These are phyloP conservation scores for Diutina neorugosa DNA, from an alignment of 1,139 yeast genomes.

Conservation along the genomic window DNA sequence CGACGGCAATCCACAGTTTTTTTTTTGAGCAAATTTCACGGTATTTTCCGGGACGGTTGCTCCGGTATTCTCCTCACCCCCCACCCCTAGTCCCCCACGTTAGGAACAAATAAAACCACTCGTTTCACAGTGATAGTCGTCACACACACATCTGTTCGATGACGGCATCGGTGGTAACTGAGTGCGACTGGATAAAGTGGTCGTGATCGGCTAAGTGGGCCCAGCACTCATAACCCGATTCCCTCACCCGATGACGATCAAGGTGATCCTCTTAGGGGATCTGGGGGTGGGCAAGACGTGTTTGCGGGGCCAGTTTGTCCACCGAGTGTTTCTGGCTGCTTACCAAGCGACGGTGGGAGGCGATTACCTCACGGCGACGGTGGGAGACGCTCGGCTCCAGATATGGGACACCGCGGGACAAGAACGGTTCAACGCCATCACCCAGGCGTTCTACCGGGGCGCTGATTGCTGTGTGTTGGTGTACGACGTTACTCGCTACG, in stretches of 20 bases:
- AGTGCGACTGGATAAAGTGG: too few relatives aligned
- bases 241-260: slow-evolving; percentile 15
- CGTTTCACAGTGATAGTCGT: too few relatives aligned
- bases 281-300: slow-evolving; percentile 57
- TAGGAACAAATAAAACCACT: too few relatives aligned
- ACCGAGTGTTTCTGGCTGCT: slow-evolving; percentile 44
- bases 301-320: slow-evolving; percentile 44
- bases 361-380: slow-evolving; percentile 73
- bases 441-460: slow-evolving; percentile 95
- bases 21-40: too few relatives aligned
- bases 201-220: too few relatives aligned
- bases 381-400: slow-evolving; percentile 40
- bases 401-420: slow-evolving; percentile 99
- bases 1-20: too few relatives aligned
- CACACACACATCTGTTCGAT: too few relatives aligned
- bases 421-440: slow-evolving; percentile 91
- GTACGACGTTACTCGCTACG: slow-evolving; percentile 73
- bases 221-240: not conserved
- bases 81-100: too few relatives aligned
- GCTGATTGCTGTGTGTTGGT: slow-evolving; percentile 97
- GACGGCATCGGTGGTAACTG: too few relatives aligned
- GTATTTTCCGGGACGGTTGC: too few relatives aligned
- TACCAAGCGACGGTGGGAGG: slow-evolving; percentile 76
- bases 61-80: too few relatives aligned
- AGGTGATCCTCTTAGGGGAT: slow-evolving; percentile 47